Base-by-base conservation (phyloP, 345 rosid species). In the Aegle marmelos region DNA sequence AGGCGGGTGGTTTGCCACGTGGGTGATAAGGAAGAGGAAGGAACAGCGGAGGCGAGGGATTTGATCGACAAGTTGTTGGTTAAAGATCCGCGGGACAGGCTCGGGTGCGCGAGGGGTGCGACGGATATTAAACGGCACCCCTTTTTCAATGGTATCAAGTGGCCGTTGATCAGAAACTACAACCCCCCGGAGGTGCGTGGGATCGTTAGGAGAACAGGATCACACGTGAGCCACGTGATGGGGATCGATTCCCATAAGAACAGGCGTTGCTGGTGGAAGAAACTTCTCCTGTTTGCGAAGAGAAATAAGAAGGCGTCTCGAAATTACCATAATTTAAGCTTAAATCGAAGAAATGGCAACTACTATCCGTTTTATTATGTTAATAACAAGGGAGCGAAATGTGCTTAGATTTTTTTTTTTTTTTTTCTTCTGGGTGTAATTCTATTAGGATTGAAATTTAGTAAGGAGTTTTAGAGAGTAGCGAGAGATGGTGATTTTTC, bases 161-260 rank as follows among this genome's bases (percentile, higher is more conserved):
- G 98, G 98, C 88, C 95, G 64, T 77, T 95, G 85, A 93, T 94
- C 79, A 88, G 94, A 74, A 88, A 88, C 70, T 88, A 88, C 79
- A 86, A 88, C 81, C 93, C 98, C 39, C 98, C 98, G 76, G 90
- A 86, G 78, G 86, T 86, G 24, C 84, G 83, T 27, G 96, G 91
- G 62, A 86, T 87, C 39, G 81, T 70, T 74, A 87, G 79, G 53
- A 86, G 85, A 81, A 67, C 85, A 28, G 87, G 78, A 76, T 67
- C 86, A 61, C 89, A 85, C 68, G 74, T 72, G 85, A 81, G 70
- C 5, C 88, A 84, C 71, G 71, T 67, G 84, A 76, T 56, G 4
- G 76, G 72, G 7, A 31, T 27, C n/a, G 86, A 73, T 37, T 60
- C 80, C 36, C 86, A 79, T 31, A 82, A 61, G 72, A 70, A 87